Conservation (phyloP, 345 rosid genomes). For the Salix exigua region DNA sequence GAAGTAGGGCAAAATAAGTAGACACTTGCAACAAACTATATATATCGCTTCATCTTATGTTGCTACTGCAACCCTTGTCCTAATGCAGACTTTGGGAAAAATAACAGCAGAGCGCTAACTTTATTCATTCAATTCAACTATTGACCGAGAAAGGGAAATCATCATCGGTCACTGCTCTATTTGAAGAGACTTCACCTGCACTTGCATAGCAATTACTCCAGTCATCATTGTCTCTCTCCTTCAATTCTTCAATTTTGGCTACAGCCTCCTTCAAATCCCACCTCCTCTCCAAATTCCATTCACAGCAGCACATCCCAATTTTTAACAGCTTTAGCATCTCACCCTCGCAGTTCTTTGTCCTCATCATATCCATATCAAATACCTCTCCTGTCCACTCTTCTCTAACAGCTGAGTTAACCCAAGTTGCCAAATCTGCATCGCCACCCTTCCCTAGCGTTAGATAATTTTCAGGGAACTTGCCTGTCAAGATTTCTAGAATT, state of each 20-base stretch:
- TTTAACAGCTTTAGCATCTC: conserved; percentile 78
- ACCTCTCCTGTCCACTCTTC: conserved; percentile 86
- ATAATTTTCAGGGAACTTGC: conserved; percentile 80
- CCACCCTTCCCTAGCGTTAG: conserved; percentile 52
- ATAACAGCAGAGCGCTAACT: neutral
- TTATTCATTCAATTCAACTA: conserved; percentile 5
- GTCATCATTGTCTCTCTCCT: conserved; percentile 49
- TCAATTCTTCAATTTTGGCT: conserved; percentile 51
- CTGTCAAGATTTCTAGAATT: conserved; percentile 67
- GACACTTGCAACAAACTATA: neutral
- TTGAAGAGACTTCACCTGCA: conserved; percentile 52
- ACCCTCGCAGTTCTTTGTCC: conserved; percentile 55
- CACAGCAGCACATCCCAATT: conserved; percentile 82
- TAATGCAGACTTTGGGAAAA: neutral
- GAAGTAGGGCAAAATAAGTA: neutral
- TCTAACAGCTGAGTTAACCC: conserved; percentile 76
- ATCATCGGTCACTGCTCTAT: conserved; percentile 55
- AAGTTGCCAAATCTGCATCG: conserved; percentile 52
- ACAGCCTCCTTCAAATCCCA: conserved; percentile 61
- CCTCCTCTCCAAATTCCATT: conserved; percentile 65
- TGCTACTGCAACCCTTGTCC: neutral
- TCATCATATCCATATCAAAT: conserved; percentile 71
- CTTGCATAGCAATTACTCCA: conserved; percentile 47
- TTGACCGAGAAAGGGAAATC: conserved; percentile 47
- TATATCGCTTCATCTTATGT: neutral